Base-by-base conservation (phyloP, 345 rosid genomes). In the Eutrema heterophyllum region DNA sequence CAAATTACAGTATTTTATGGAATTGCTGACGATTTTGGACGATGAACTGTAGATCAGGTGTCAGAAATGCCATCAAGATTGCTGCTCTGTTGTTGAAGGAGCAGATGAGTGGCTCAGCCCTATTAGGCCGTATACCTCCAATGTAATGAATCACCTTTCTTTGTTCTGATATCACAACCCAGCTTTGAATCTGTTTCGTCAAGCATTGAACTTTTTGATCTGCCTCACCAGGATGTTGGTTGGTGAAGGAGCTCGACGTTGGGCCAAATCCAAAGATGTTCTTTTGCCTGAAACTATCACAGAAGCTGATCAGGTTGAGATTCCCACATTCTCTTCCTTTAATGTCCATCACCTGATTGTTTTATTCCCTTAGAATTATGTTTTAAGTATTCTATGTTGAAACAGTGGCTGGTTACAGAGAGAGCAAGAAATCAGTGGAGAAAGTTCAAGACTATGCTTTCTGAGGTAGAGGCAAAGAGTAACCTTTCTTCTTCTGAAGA, bases 71-170 rank as follows among this genome's bases (percentile, higher is more conserved):
- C 70, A 89, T 95, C 81, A 82, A 85, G 82, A 87, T 92, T 78
- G 97, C 96, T 74, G 83, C 92, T 52, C 80, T 80, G 38, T 81
- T 95, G 83, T 80, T 87, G 78, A 90, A 88, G 80, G 96, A 90
- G 74, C 97, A 92, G 75, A 78, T 83, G 74, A 70, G n/a, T 49
- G 89, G 89, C 15, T 83, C 90, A 63, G 76, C 87, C 13, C 58
- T 84, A 57, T 81, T 92, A 85, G 99, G 96, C 78, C 92, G 96
- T 81, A 81, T 95, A 76, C 87, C 95, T 70, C 99, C 99, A 44
- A 90, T 95, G 97, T 95, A 87, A 87, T 29, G 16, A 49, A 66
- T 67, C 45, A 10, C 56, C 70, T 14, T 53, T 32, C 40, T 59
- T 74, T 66, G 7, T 63, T 62, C 73, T 55, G 2, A 54, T 45